Base-by-base conservation (phyloP, 805 yeast genomes). In the Kazachstania bromeliacearum region DNA sequence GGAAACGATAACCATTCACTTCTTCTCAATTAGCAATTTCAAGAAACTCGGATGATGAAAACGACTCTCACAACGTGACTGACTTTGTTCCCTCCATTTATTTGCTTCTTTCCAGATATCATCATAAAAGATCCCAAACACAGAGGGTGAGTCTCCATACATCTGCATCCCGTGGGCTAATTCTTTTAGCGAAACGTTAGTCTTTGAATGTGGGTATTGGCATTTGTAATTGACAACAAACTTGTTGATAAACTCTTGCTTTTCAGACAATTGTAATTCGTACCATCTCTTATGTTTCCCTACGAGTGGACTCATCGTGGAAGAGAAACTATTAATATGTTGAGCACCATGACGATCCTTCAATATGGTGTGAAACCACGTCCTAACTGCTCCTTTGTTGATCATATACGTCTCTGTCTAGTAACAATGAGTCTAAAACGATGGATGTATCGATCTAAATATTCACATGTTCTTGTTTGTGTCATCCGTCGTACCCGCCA, bases 61-160 rank as follows among this genome's bases (percentile, higher is more conserved):
- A 8, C 37, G 17, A 20, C 9, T 20, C 23, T 8, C 14, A 7
- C 9, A 13, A 22, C 14, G 9, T 18, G 25, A 12, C n/a, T 7
- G 25, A 2, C 10, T 22, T 6, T 18, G 17, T 10, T 17, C 34
- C n/a, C n/a, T n/a, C n/a, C n/a, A n/a, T n/a, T n/a, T n/a, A 3
- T 8, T 7, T 13, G 25, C 23, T 10, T 21, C 31, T n/a, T 39
- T 37, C 46, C 52, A 46, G 8, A 57, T 50, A 32, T 57, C 62
- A 37, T 55, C 49, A 39, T 57, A 57, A 28, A 57, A 55, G 9
- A 57, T 46, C 8, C 59, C 57, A 38, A 57, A 57, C 4, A 57
- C 50, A 23, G 55, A 42, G 1, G 62, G 62, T 2, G 59, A 48
- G 32, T 57, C 60, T 12, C 40, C 36, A 33, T 37, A 46, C 20